Percentiles rank a stretch among this genome's conserved stretches.
phyloP scores from a whole-genome alignment of 1,284 basidiomycete genomes.

The Sphagnurus paluster region DNA sequence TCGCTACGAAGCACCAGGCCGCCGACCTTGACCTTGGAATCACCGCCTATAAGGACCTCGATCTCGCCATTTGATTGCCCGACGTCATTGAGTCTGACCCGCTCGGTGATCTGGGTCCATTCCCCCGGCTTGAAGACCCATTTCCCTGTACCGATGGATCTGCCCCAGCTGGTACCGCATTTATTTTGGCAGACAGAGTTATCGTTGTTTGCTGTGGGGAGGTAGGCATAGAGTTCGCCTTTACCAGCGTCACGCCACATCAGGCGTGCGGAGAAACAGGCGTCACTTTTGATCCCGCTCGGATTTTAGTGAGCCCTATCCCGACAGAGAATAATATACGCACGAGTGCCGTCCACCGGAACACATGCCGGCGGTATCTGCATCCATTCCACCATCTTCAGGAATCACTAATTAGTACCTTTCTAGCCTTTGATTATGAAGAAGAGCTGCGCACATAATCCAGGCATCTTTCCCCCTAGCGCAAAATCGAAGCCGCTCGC shows the following conservation, averaged over 20 bases:
- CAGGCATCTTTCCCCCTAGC: slow-evolving; percentile 24
- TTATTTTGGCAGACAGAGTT: slow-evolving; percentile 28
- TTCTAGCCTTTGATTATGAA: not conserved
- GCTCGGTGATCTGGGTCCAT: slow-evolving; percentile 57
- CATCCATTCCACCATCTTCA: slow-evolving; percentile 14
- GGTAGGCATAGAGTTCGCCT: slow-evolving; percentile 54
- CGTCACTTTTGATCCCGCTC: slow-evolving; percentile 12
- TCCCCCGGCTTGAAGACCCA: slow-evolving; percentile 44
- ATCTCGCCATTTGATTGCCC: slow-evolving; percentile 46
- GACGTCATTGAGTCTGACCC: slow-evolving; percentile 54
- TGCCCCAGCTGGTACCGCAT: slow-evolving; percentile 56
- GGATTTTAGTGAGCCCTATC: not conserved
- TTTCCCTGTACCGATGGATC: slow-evolving; percentile 61
- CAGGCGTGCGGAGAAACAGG: slow-evolving; percentile 47
- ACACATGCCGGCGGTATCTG: slow-evolving; percentile 25
- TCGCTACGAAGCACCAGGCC: slow-evolving; percentile 42
- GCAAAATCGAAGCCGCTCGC: slow-evolving; percentile 18
- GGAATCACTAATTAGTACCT: not conserved
- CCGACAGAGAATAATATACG: not conserved
- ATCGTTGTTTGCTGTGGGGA: slow-evolving; percentile 43
- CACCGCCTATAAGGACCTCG: slow-evolving; percentile 50
- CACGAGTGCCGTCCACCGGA: slow-evolving; percentile 42
- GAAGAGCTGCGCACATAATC: slow-evolving; percentile 19
- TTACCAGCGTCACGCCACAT: slow-evolving; percentile 47
- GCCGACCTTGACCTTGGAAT: slow-evolving; percentile 42